These are phyloP conservation scores for Yamadazyma sp. DNA, from an alignment of 805 yeast species.

Conservation along the genomic window DNA sequence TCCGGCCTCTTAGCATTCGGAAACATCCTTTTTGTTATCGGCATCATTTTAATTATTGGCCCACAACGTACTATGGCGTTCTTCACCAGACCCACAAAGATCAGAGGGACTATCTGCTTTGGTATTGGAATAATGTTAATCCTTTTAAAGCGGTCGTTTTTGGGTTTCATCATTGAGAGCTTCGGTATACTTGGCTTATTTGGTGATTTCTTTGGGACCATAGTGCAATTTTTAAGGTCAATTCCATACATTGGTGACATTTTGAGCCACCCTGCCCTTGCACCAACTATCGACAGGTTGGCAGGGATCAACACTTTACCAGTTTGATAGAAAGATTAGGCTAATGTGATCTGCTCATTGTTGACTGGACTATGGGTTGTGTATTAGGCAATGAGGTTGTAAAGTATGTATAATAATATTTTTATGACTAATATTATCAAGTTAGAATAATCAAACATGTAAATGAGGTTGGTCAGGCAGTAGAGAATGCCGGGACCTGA, in stretches of 20 bases:
- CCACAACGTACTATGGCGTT: constrained; percentile 77
- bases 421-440: no score
- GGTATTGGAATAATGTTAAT: constrained; percentile 73
- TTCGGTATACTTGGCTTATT: constrained; percentile 88
- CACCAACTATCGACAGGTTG: constrained; percentile 58
- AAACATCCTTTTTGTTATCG: constrained; percentile 75
- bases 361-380: no score
- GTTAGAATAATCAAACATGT: no score
- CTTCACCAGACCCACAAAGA: constrained; percentile 82
- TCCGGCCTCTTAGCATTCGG: constrained; percentile 88
- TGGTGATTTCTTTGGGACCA: constrained; percentile 91
- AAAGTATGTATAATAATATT: no score
- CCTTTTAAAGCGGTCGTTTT: constrained; percentile 69
- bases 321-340: constrained; percentile 22
- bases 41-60: constrained; percentile 84
- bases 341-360: no score
- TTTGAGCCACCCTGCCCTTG: constrained; percentile 75
- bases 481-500: no score
- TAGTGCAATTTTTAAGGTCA: constrained; percentile 81
- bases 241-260: constrained; percentile 86
- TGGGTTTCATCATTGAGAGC: constrained; percentile 82
- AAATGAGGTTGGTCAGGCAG: no score
- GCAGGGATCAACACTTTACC: constrained; percentile 46
- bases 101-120: constrained; percentile 85
- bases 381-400: no score